Evolutionary conservation across 768 basidiomycete species (phyloP).

Genomic region (Leccinum truebloodii): DNA sequence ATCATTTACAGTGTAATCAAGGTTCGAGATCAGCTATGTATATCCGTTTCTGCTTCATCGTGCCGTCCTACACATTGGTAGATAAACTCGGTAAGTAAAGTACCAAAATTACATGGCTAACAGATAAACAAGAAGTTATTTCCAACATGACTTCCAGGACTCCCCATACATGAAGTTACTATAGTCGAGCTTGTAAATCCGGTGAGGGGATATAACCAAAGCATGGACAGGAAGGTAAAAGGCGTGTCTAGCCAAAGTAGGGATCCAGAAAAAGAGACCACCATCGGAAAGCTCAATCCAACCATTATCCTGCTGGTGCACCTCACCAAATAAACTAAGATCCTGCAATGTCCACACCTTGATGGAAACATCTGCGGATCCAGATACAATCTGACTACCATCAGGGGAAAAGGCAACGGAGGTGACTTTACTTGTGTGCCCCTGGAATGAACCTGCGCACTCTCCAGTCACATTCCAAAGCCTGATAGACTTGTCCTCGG

Average conservation of each 20-base stretch:
- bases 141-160: conserved; percentile 22
- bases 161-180: conserved; percentile 17
- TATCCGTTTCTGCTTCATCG: not conserved
- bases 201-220: conserved; percentile 15
- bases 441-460: conserved; percentile 19
- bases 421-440: conserved; percentile 7
- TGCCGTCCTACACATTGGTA: not conserved
- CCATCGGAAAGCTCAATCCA: conserved; percentile 18
- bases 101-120: not conserved
- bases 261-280: conserved; percentile 19
- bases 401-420: conserved; percentile 20
- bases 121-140: not conserved
- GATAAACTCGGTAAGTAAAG: not conserved
- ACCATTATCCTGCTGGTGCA: conserved; percentile 14
- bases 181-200: conserved; percentile 14
- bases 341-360: conserved; percentile 11
- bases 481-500: conserved; percentile 18
- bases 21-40: not conserved
- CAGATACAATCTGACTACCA: conserved; percentile 19
- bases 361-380: conserved; percentile 14
- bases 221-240: conserved; percentile 18
- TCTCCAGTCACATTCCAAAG: conserved; percentile 22
- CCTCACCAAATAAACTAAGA: not conserved
- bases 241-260: conserved; percentile 20
- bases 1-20: not conserved